Conservation (phyloP, 345 rosid species). For the Gossypium longicalyx region DNA sequence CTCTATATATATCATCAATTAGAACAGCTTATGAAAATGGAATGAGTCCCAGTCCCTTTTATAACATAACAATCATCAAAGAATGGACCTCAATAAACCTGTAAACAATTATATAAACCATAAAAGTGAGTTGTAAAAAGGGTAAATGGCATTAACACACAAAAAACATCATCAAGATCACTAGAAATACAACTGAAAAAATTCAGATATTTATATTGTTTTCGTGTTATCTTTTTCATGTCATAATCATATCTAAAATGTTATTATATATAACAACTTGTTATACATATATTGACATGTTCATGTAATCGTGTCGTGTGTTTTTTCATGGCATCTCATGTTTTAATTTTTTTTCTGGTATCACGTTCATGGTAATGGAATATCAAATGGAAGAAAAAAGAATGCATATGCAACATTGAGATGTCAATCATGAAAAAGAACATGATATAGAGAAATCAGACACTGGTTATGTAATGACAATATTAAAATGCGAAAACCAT, state of each 20-base stretch:
- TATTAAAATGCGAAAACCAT: not conserved
- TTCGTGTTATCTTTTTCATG: not conserved
- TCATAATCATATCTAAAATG: not conserved
- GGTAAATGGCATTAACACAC: slow-evolving; percentile 6
- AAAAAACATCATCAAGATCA: slow-evolving; percentile 22
- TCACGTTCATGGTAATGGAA: slow-evolving; percentile 7
- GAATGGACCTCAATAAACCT: slow-evolving; percentile 32
- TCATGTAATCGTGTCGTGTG: not conserved
- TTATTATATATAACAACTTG: not conserved
- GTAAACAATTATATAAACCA: slow-evolving; percentile 23
- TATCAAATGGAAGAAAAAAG: not conserved
- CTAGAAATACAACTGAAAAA: not conserved
- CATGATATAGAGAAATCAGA: not conserved
- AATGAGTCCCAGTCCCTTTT: slow-evolving; percentile 9
- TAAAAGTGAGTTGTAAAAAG: slow-evolving; percentile 12
- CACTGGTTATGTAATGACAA: not conserved
- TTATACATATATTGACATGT: not conserved
- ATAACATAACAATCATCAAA: slow-evolving; percentile 11
- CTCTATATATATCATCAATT: slow-evolving; percentile 24
- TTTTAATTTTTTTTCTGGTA: not conserved
- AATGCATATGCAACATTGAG: slow-evolving; percentile 16
- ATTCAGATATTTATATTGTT: not conserved
- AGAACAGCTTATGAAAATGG: slow-evolving; percentile 20
- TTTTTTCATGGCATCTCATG: no score
- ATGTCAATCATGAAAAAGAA: slow-evolving; percentile 21